Evolutionary conservation across 2,329 filamentous ascomycete species (phyloP).

Genomic region (Epichloe amarillans): DNA sequence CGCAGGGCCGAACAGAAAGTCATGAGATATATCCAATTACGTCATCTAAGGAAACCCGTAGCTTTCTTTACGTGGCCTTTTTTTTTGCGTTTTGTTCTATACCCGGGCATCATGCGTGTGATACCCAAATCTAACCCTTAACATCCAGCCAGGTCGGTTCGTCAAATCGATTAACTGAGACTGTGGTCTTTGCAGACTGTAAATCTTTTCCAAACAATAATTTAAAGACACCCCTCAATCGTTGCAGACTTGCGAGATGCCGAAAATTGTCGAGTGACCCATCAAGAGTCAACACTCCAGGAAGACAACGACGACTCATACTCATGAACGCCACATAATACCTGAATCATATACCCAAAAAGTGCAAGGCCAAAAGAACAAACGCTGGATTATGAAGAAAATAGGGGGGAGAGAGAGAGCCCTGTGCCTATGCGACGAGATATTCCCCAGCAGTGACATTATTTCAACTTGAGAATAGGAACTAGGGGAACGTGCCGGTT

Average conservation of each 20-base stretch:
- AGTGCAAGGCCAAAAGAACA: background rate
- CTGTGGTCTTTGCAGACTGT: conserved; percentile 2
- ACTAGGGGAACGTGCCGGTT: too few relatives aligned
- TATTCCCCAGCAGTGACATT: too few relatives aligned
- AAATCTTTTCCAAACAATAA: background rate
- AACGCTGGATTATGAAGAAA: background rate
- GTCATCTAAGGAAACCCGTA: too few relatives aligned
- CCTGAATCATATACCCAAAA: background rate
- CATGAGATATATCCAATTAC: too few relatives aligned
- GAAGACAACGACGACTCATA: background rate
- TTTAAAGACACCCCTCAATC: background rate
- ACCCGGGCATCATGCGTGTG: background rate
- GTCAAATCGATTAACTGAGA: background rate
- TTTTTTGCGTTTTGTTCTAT: background rate
- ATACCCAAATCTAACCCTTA: background rate
- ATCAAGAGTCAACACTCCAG: background rate
- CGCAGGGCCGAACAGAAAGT: background rate
- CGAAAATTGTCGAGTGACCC: background rate
- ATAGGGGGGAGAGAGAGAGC: background rate
- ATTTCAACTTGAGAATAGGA: too few relatives aligned
- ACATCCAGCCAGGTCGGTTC: background rate
- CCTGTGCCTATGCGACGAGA: too few relatives aligned
- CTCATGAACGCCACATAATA: background rate
- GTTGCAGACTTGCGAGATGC: background rate
- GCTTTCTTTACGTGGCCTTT: too few relatives aligned